Conservation (phyloP, 371 early-diverging fungal genomes). For the Sporodiniella umbellata region DNA sequence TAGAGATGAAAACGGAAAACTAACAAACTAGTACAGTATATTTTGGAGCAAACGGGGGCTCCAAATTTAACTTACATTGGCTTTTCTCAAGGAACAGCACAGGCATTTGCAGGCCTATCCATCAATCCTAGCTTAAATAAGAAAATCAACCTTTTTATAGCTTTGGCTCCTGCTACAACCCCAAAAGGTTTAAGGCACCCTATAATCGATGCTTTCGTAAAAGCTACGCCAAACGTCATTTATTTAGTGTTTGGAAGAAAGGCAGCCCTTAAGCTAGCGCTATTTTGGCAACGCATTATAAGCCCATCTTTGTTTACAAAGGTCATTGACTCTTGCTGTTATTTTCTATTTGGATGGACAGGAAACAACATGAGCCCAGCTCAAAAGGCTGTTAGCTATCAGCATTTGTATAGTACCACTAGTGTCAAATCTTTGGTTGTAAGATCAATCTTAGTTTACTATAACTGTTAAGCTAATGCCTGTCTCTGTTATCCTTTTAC, state of each 20-base stretch:
- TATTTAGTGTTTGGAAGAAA: constrained; percentile 92
- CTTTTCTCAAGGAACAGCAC: constrained; percentile 94
- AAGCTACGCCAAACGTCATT: constrained; percentile 84
- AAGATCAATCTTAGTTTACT: constrained; percentile 11
- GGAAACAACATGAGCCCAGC: constrained; percentile 67
- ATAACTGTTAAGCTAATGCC: neutral
- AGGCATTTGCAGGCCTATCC: constrained; percentile 88
- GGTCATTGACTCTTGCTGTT: constrained; percentile 70
- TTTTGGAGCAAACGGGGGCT: constrained; percentile 76
- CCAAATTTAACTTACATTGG: constrained; percentile 88
- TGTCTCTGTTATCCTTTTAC: neutral
- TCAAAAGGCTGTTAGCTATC: constrained; percentile 80
- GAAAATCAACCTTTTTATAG: constrained; percentile 84
- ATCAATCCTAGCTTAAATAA: constrained; percentile 75
- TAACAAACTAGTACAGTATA: no score
- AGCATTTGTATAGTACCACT: constrained; percentile 86
- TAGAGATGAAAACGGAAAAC: no score
- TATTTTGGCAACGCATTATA: constrained; percentile 86
- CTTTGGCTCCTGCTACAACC: constrained; percentile 90
- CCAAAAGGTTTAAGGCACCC: constrained; percentile 83
- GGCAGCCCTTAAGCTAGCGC: constrained; percentile 70
- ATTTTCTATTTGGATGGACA: constrained; percentile 87
- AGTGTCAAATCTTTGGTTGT: constrained; percentile 89
- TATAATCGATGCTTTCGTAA: constrained; percentile 78
- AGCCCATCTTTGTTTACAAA: constrained; percentile 75